These are phyloP conservation scores for Ogataea dorogensis DNA, from an alignment of 805 yeast genomes.

Conservation along the genomic window DNA sequence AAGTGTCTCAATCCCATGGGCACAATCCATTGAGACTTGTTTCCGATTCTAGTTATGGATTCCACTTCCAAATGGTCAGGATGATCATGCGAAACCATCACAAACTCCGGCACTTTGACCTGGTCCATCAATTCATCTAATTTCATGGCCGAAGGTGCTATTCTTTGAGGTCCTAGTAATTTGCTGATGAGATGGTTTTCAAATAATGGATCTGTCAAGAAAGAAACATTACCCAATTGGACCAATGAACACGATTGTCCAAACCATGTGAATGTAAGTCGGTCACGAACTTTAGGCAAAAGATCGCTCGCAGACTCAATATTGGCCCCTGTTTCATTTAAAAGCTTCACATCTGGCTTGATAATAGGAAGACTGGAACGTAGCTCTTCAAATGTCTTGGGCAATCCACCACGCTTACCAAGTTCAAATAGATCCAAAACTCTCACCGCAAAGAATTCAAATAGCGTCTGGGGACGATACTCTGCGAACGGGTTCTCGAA, in stretches of 20 bases:
- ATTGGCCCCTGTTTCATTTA: constrained; percentile 28
- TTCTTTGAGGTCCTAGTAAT: constrained; percentile 76
- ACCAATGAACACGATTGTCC: constrained; percentile 87
- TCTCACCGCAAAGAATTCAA: constrained; percentile 78
- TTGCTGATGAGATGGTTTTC: constrained; percentile 60
- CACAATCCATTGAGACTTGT: constrained; percentile 75
- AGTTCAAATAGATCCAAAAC: constrained; percentile 66
- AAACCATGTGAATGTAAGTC: constrained; percentile 79
- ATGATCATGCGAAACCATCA: constrained; percentile 88
- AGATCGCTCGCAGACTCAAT: constrained; percentile 3
- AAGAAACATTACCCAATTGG: constrained; percentile 67
- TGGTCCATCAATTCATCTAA: constrained; percentile 47
- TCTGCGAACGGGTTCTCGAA: constrained; percentile 90
- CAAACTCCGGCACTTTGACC: constrained; percentile 60
- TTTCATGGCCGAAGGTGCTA: constrained; percentile 72
- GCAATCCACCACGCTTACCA: constrained; percentile 58
- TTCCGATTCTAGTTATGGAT: constrained; percentile 54
- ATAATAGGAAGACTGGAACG: constrained; percentile 57
- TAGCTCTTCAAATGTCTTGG: constrained; percentile 45
- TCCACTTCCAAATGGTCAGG: constrained; percentile 88
- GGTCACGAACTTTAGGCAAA: constrained; percentile 39
- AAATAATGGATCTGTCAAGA: constrained; percentile 86
- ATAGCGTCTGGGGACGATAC: constrained; percentile 84
- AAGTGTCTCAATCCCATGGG: constrained; percentile 73
- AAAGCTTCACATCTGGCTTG: constrained; percentile 52